Percentiles rank a stretch among this genome's conserved stretches.
Evolutionary conservation across 2,329 filamentous ascomycete species (phyloP).

Genomic region (Claviceps quebecensis): DNA sequence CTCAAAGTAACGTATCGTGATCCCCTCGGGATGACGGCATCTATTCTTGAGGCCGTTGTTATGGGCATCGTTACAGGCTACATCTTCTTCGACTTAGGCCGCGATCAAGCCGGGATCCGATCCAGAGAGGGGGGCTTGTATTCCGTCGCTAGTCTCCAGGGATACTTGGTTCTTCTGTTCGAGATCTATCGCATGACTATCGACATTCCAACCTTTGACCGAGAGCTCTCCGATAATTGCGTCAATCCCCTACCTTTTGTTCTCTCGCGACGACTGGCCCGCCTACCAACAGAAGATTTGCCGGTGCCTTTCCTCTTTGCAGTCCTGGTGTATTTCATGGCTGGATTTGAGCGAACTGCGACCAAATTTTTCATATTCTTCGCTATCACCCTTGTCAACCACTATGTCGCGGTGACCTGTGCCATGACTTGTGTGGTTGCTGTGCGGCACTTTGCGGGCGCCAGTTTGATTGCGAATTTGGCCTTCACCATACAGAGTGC

Average conservation of each 20-base stretch:
- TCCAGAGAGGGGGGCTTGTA: slow-evolving; percentile 62
- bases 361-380: slow-evolving; percentile 61
- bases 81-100: slow-evolving; percentile 53
- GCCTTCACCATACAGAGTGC: slow-evolving; percentile 60
- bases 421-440: slow-evolving; percentile 54
- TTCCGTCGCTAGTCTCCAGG: slow-evolving; percentile 56
- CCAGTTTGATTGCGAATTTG: slow-evolving; percentile 59
- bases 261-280: slow-evolving; percentile 53
- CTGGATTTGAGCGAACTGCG: slow-evolving; percentile 51
- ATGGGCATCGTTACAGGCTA: slow-evolving; percentile 63
- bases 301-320: slow-evolving; percentile 59
- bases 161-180: slow-evolving; percentile 62
- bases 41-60: slow-evolving; percentile 51
- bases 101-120: slow-evolving; percentile 56
- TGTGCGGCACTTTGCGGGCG: slow-evolving; percentile 53
- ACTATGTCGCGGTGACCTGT: slow-evolving; percentile 61
- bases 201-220: slow-evolving; percentile 63
- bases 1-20: slow-evolving; percentile 63
- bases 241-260: slow-evolving; percentile 57
- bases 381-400: slow-evolving; percentile 50
- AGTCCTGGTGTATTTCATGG: slow-evolving; percentile 65
- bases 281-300: slow-evolving; percentile 56
- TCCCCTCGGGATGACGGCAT: slow-evolving; percentile 59
- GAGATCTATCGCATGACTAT: slow-evolving; percentile 63
- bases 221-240: slow-evolving; percentile 59